These are phyloP conservation scores for Saccharomyces hybrid DNA, from an alignment of 1,139 yeast species.

Conservation along the genomic window DNA sequence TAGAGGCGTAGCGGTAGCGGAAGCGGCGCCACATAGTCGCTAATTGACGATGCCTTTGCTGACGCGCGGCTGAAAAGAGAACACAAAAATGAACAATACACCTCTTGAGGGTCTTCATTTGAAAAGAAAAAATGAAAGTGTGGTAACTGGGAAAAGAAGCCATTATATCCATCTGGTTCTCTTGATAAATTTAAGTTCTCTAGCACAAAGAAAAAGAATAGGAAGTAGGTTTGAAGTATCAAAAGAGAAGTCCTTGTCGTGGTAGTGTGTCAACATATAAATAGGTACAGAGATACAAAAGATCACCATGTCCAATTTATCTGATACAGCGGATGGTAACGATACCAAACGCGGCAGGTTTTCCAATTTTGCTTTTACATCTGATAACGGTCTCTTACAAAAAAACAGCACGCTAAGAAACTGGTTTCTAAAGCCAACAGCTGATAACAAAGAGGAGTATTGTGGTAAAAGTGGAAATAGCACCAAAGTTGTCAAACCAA, in stretches of 20 bases:
- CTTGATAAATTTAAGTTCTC: neutral
- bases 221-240: neutral
- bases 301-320: neutral
- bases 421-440: conserved; percentile 2
- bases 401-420: conserved; percentile 4
- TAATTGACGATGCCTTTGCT: neutral
- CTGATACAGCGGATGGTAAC: neutral
- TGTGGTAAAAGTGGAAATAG: neutral
- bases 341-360: neutral
- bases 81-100: neutral
- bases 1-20: too few relatives aligned
- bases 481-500: neutral
- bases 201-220: neutral
- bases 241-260: neutral
- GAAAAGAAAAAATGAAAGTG: neutral
- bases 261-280: neutral
- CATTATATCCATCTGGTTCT: neutral
- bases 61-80: neutral
- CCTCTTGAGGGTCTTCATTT: neutral
- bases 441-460: neutral
- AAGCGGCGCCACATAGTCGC: neutral
- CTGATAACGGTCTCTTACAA: neutral
- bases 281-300: neutral
- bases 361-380: neutral
- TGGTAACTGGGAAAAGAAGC: neutral